phyloP scores from a whole-genome alignment of 805 yeast genomes.

The Danielia reshetovae region DNA sequence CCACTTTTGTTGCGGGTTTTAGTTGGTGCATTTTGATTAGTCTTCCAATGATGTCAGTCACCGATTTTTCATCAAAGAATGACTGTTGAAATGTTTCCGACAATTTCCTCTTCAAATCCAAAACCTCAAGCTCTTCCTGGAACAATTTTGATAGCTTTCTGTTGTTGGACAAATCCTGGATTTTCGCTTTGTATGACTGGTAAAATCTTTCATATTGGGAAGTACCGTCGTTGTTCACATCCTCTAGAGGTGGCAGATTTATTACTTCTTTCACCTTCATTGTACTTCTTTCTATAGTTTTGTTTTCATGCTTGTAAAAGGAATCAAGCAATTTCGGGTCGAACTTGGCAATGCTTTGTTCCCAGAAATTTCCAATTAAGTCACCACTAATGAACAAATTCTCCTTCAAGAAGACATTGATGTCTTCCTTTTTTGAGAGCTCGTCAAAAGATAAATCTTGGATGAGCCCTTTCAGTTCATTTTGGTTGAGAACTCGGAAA shows the following conservation, averaged over 20 bases:
- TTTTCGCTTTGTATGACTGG: conserved; percentile 21
- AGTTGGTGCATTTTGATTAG: conserved; percentile 43
- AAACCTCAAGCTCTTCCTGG: conserved; percentile 26
- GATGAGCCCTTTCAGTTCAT: conserved; percentile 27
- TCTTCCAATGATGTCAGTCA: conserved; percentile 22
- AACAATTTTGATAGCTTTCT: conserved; percentile 19
- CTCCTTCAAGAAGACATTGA: conserved; percentile 13
- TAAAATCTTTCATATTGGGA: conserved; percentile 14
- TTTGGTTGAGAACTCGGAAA: conserved; percentile 57
- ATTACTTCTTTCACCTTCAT: conserved; percentile 12
- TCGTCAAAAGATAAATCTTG: conserved; percentile 28
- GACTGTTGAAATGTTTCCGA: conserved; percentile 31
- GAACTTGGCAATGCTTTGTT: conserved; percentile 24
- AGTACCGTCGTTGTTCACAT: conserved; percentile 3
- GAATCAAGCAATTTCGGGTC: conserved; percentile 22
- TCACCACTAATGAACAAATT: conserved; percentile 32
- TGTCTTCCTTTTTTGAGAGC: conserved; percentile 14
- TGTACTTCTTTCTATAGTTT: conserved; percentile 16
- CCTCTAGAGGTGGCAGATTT: conserved; percentile 12
- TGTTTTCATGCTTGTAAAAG: conserved; percentile 31
- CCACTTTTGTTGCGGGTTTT: conserved; percentile 44
- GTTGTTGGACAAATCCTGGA: conserved; percentile 14
- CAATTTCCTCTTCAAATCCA: conserved; percentile 30
- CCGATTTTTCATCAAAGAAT: conserved; percentile 25
- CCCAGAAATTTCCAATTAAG: conserved; percentile 37